A percentile compares a stretch with the other conserved stretches of the same genome.
phyloP scores from a whole-genome alignment of 1,139 yeast species.

The Lodderomyces jiufengensis region DNA sequence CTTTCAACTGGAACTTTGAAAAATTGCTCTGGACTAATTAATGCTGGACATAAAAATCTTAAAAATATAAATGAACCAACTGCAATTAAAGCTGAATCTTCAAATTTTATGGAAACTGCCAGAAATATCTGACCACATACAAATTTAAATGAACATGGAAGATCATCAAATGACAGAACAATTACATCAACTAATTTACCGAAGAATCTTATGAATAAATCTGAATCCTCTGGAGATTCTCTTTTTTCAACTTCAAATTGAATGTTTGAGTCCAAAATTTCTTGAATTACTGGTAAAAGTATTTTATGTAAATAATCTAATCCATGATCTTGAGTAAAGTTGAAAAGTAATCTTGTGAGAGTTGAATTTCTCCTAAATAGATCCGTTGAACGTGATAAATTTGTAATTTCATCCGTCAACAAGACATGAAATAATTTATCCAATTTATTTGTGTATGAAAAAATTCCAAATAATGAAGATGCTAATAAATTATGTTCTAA shows the following conservation, averaged over 20 bases:
- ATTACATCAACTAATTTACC: constrained; percentile 60
- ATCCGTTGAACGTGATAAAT: constrained; percentile 63
- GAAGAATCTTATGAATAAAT: constrained; percentile 56
- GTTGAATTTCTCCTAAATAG: constrained; percentile 78
- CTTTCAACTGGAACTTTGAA: constrained; percentile 45
- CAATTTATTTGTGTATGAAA: constrained; percentile 50
- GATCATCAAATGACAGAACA: constrained; percentile 47
- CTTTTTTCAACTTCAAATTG: constrained; percentile 67
- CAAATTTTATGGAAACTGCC: constrained; percentile 62
- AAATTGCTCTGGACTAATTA: constrained; percentile 79
- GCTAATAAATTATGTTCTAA: constrained; percentile 53
- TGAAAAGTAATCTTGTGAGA: constrained; percentile 71
- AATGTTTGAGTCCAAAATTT: constrained; percentile 48
- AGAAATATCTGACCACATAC: constrained; percentile 70
- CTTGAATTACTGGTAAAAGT: constrained; percentile 53
- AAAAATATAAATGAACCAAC: constrained; percentile 87
- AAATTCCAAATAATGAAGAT: constrained; percentile 61
- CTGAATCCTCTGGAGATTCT: constrained; percentile 31
- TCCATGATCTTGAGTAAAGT: constrained; percentile 69
- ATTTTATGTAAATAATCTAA: constrained; percentile 50
- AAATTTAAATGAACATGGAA: constrained; percentile 73
- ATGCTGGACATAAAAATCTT: constrained; percentile 85
- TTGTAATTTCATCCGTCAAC: constrained; percentile 58
- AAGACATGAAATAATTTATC: constrained; percentile 56
- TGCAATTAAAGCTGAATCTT: constrained; percentile 65